Evolutionary conservation across 2,329 filamentous ascomycete genomes (phyloP).

Genomic region (Nigrograna mackinnonii): DNA sequence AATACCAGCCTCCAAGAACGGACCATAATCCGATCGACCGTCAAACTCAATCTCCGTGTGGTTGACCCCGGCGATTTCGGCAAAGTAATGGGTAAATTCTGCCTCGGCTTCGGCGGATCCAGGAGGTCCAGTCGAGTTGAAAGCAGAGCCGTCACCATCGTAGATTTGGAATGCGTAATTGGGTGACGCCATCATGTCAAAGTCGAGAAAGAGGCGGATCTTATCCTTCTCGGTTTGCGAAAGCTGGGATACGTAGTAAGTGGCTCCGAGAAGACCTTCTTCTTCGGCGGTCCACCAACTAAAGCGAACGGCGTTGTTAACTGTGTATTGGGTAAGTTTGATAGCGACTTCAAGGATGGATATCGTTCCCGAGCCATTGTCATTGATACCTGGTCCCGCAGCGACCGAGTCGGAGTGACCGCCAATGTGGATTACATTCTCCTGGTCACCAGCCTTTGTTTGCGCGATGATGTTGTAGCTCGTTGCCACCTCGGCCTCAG

Average conservation of each 20-base stretch:
- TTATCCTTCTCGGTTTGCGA: slow-evolving; percentile 56
- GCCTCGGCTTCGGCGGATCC: slow-evolving; percentile 71
- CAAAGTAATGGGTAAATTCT: slow-evolving; percentile 53
- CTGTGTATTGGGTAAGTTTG: slow-evolving; percentile 69
- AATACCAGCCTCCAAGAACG: slow-evolving; percentile 74
- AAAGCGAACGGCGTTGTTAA: slow-evolving; percentile 70
- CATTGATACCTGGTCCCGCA: slow-evolving; percentile 73
- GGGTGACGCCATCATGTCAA: slow-evolving; percentile 71
- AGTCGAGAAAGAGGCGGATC: slow-evolving; percentile 70
- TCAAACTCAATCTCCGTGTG: slow-evolving; percentile 74
- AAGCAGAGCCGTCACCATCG: slow-evolving; percentile 61
- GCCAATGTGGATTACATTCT: slow-evolving; percentile 61
- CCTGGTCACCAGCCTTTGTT: slow-evolving; percentile 60
- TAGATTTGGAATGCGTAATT: slow-evolving; percentile 62
- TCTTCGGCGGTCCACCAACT: slow-evolving; percentile 68
- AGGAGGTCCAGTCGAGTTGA: slow-evolving; percentile 56
- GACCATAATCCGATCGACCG: slow-evolving; percentile 78
- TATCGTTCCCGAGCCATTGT: slow-evolving; percentile 72
- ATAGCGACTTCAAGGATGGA: slow-evolving; percentile 63
- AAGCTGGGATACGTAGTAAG: slow-evolving; percentile 58
- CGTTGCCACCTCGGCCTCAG: slow-evolving; percentile 24
- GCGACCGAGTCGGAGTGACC: slow-evolving; percentile 66
- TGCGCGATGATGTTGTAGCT: slow-evolving; percentile 62
- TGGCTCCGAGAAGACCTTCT: slow-evolving; percentile 64
- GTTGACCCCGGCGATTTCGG: slow-evolving; percentile 28